phyloP scores from a whole-genome alignment of 176 grass and related monocot genomes.

The Miscanthus lutarioriparius region DNA sequence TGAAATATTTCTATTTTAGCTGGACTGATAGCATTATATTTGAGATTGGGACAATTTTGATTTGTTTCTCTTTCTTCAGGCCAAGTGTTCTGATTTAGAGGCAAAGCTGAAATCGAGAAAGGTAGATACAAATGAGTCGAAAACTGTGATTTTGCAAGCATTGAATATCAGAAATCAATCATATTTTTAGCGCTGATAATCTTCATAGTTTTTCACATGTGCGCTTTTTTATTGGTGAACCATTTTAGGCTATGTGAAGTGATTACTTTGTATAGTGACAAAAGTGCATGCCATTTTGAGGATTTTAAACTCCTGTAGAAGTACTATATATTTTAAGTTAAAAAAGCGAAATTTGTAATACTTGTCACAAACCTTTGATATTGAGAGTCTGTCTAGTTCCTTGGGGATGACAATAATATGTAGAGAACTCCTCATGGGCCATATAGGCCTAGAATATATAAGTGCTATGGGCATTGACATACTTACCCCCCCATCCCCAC shows the following conservation, averaged over 20 bases:
- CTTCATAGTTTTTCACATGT: not conserved
- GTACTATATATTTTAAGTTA: not conserved
- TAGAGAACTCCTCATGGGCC: not conserved
- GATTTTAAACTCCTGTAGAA: not conserved
- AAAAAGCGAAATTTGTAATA: not conserved
- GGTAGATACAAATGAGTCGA: constrained; percentile 45
- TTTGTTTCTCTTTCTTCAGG: constrained; percentile 45
- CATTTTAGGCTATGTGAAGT: not conserved
- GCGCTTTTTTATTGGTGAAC: constrained; percentile 1
- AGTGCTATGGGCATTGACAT: no score
- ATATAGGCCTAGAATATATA: not conserved
- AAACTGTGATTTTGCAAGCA: constrained; percentile 22
- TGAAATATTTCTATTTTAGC: constrained; percentile 24
- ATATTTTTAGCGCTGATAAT: constrained; percentile 16
- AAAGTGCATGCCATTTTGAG: not conserved
- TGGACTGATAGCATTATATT: constrained; percentile 1
- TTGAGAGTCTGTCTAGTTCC: not conserved
- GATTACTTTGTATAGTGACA: not conserved
- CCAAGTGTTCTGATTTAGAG: constrained; percentile 76
- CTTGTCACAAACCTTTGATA: not conserved
- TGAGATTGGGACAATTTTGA: constrained; percentile 24
- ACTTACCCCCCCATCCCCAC: no score
- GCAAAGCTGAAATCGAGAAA: constrained; percentile 58
- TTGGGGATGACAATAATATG: not conserved
- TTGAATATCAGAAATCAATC: not conserved